Percentiles rank a stretch among this genome's conserved stretches.
Conservation (phyloP, 805 yeast species). For the Candida vaughaniae region DNA sequence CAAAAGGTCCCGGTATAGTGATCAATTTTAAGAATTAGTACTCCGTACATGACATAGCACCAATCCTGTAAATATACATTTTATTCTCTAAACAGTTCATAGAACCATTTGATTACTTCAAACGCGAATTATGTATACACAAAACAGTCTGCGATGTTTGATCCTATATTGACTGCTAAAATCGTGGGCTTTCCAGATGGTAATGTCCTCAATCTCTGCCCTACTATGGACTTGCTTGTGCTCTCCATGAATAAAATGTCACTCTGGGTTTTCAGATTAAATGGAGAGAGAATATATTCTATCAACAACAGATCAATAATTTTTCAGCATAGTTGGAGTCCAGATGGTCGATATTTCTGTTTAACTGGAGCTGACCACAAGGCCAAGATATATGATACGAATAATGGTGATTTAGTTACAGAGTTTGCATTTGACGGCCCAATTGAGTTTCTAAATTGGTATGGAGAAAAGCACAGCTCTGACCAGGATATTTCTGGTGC, state of each 20-base stretch:
- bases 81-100: no score
- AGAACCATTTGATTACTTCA: no score
- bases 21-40: constrained; percentile 40
- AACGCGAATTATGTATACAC: no score
- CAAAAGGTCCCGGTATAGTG: constrained; percentile 78
- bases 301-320: constrained; percentile 36
- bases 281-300: constrained; percentile 54
- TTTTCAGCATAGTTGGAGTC: constrained; percentile 29
- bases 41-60: not conserved
- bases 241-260: constrained; percentile 50
- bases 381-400: constrained; percentile 45
- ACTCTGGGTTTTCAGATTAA: constrained; percentile 50
- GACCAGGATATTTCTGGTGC: not conserved
- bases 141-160: no score
- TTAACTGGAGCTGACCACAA: constrained; percentile 44
- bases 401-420: constrained; percentile 35
- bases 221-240: constrained; percentile 53
- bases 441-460: constrained; percentile 13
- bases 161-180: constrained; percentile 8
- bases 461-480: not conserved
- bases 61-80: constrained; percentile 8
- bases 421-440: constrained; percentile 17
- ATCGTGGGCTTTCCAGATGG: constrained; percentile 34
- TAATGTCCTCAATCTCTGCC: constrained; percentile 46
- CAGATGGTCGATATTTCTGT: constrained; percentile 41